phyloP scores from a whole-genome alignment of 352 stramenopile species.

The Aphanomyces cochlioides region DNA sequence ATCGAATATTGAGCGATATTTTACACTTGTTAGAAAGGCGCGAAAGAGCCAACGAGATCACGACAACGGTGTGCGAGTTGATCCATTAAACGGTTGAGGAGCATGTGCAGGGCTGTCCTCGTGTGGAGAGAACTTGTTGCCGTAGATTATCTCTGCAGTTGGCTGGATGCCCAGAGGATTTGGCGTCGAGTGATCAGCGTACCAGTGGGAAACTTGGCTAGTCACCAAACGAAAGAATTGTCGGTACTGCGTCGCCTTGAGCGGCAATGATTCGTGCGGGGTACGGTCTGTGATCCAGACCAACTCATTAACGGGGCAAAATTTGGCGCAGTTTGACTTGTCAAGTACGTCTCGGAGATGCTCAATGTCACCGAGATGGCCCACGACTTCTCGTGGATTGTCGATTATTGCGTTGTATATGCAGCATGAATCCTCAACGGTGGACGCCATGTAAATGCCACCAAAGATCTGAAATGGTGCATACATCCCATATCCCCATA shows the following conservation, averaged over 20 bases:
- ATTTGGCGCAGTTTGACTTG: neutral
- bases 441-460: conserved; percentile 35
- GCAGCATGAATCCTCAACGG: conserved; percentile 27
- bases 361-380: conserved; percentile 29
- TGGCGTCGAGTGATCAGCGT: conserved; percentile 31
- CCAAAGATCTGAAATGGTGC: conserved; percentile 21
- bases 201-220: conserved; percentile 31
- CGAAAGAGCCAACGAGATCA: no score
- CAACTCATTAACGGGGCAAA: conserved; percentile 28
- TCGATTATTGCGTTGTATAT: neutral
- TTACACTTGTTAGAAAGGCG: no score
- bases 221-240: conserved; percentile 34
- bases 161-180: conserved; percentile 31
- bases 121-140: conserved; percentile 28
- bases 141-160: conserved; percentile 24
- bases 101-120: neutral
- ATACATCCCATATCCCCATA: conserved; percentile 20
- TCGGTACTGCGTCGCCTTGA: conserved; percentile 4
- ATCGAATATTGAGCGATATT: no score
- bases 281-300: conserved; percentile 33
- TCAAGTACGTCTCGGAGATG: conserved; percentile 20
- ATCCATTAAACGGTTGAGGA: no score
- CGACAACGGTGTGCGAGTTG: no score
- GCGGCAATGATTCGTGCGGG: conserved; percentile 29
- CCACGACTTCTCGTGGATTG: conserved; percentile 14